Evolutionary conservation across 805 yeast genomes (phyloP).

Genomic region (Millerozyma acaciae): DNA sequence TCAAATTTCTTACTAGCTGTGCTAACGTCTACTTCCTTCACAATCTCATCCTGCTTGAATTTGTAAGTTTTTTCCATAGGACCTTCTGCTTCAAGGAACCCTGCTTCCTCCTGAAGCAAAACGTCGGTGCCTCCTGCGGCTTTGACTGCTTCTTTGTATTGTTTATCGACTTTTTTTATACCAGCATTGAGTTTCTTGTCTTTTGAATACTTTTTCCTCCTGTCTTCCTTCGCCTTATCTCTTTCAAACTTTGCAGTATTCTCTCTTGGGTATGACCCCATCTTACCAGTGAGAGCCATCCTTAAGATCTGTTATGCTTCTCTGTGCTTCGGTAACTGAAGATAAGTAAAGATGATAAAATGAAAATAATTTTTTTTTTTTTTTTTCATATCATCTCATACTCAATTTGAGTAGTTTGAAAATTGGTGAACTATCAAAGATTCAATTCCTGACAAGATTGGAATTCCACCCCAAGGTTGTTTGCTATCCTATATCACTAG

Average conservation of each 20-base stretch:
- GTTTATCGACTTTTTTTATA: conserved; percentile 62
- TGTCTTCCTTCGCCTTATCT: conserved; percentile 12
- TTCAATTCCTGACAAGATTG: no score
- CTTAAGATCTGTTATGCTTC: conserved; percentile 4
- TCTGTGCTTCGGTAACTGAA: conserved; percentile 1
- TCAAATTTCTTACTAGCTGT: conserved; percentile 76
- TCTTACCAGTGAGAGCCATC: conserved; percentile 18
- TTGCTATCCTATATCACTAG: conserved; percentile 6
- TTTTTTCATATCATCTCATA: no score
- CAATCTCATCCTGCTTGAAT: conserved; percentile 77
- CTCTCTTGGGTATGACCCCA: conserved; percentile 17
- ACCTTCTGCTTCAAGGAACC: conserved; percentile 89
- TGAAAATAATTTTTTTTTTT: no score
- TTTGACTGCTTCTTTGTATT: conserved; percentile 72
- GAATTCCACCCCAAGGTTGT: conserved; percentile 34
- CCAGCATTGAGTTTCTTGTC: conserved; percentile 64
- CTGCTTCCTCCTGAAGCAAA: conserved; percentile 77
- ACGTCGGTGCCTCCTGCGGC: conserved; percentile 86
- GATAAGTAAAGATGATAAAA: no score
- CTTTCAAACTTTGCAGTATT: conserved; percentile 26
- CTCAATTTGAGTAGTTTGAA: no score
- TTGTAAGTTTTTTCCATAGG: conserved; percentile 85
- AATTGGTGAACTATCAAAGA: no score
- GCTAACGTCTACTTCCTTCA: conserved; percentile 66
- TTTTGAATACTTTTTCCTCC: conserved; percentile 35